Base-by-base conservation (phyloP, 169 alveolate species). In the Theileria equi region DNA sequence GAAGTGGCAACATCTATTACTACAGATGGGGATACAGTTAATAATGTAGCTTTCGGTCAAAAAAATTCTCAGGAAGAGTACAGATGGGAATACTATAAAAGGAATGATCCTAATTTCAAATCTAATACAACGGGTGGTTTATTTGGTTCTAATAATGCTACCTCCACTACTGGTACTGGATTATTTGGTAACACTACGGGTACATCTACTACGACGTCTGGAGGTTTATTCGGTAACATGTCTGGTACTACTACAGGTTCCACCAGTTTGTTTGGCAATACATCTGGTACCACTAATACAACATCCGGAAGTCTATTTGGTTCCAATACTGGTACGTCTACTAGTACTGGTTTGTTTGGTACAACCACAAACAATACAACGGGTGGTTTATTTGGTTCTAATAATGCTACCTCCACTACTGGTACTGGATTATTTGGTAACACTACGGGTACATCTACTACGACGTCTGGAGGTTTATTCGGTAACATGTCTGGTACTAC, bases 81-180 rank as follows among this genome's bases (percentile, higher is more conserved):
- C 40, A 26, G 84, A 5, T 74, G 84, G 84, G 79, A 74, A 16
- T 74, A 50, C 57, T 74, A 74, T 48, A 74, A 58, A 50, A 48
- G 57, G 45, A 53, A 13, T 17, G 66, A 50, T 21, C 79, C 79
- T 10, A 58, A 60, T 40, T 11, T 34, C 40, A 45, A 40, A n/a
- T 71, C 36, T 19, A 17, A 29, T 2, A 44, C 74, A 2, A 7
- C 68, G 11, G 50, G 70, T 10, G n/a, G n/a, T n/a, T n/a, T n/a
- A n/a, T n/a, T n/a, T n/a, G n/a, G n/a, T n/a, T n/a, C n/a, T n/a
- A n/a, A n/a, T n/a, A n/a, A n/a, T n/a, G 11, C 65, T 58, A 49
- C 65, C 16, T 19, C 23, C 29, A 26, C 82, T 5, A 41, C 68
- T 1, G 79, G 79, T 4, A 23, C 62, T 2, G 78, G 74, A 19